phyloP scores from a whole-genome alignment of 306 rosid genomes.

The Dicorynia guianensis region DNA sequence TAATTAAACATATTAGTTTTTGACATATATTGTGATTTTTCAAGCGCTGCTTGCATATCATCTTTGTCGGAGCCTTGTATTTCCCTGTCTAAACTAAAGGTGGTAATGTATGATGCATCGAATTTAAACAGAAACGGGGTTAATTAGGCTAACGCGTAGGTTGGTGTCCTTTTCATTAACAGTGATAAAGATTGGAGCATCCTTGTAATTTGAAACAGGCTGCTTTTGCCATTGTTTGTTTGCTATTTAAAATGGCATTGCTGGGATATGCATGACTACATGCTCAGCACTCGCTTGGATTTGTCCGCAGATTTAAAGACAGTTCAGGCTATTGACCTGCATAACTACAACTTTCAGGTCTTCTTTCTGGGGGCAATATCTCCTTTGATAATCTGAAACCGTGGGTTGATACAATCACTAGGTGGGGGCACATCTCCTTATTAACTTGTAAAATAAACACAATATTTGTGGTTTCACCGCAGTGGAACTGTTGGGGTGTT shows the following conservation, averaged over 20 bases:
- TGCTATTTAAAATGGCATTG: constrained; percentile 32
- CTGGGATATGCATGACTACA: constrained; percentile 36
- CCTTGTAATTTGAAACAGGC: constrained; percentile 28
- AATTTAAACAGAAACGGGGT: constrained; percentile 29
- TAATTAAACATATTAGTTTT: not conserved
- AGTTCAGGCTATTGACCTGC: constrained; percentile 26
- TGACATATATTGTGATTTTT: too few species aligned
- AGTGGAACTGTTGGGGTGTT: too few species aligned
- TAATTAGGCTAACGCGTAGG: not conserved
- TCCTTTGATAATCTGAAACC: too few species aligned
- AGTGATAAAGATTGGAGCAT: constrained; percentile 39
- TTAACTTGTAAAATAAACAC: too few species aligned
- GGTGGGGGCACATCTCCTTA: too few species aligned
- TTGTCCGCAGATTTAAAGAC: constrained; percentile 29
- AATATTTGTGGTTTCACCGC: too few species aligned
- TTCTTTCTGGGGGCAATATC: not conserved
- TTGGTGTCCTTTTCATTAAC: constrained; percentile 34
- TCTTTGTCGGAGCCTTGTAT: not conserved
- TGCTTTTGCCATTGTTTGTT: constrained; percentile 37
- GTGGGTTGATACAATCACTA: too few species aligned
- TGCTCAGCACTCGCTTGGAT: constrained; percentile 26
- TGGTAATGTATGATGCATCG: constrained; percentile 31
- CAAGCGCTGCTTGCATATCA: too few species aligned
- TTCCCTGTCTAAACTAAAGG: not conserved
- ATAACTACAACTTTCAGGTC: not conserved